These are phyloP conservation scores for Fusarium palustre DNA, from an alignment of 2,329 filamentous ascomycete genomes.

Conservation along the genomic window DNA sequence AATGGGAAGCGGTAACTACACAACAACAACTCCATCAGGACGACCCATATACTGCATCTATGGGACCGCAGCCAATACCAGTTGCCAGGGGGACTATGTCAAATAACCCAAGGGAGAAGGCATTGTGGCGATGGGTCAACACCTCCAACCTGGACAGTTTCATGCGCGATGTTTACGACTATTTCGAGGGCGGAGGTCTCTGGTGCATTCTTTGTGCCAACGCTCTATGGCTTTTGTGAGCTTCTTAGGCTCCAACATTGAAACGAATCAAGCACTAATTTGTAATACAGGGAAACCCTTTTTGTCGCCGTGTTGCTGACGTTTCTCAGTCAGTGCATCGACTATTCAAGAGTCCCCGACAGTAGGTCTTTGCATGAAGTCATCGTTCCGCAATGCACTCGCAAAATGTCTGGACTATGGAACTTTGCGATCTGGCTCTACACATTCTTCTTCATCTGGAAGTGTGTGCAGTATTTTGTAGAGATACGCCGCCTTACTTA, in stretches of 20 bases:
- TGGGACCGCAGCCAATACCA: slow-evolving; percentile 45
- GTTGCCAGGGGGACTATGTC: slow-evolving; percentile 47
- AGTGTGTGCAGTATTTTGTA: slow-evolving; percentile 77
- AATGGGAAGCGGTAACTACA: slow-evolving; percentile 66
- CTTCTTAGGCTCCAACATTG: slow-evolving; percentile 17
- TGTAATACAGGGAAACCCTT: slow-evolving; percentile 71
- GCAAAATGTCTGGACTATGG: slow-evolving; percentile 78
- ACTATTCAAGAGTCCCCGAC: slow-evolving; percentile 79
- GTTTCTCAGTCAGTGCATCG: slow-evolving; percentile 86
- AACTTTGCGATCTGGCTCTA: slow-evolving; percentile 86
- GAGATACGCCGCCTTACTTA: slow-evolving; percentile 79
- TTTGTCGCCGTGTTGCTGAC: slow-evolving; percentile 87
- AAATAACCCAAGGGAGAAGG: slow-evolving; percentile 71
- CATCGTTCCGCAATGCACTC: slow-evolving; percentile 79
- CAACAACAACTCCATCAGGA: slow-evolving; percentile 64
- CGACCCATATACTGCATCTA: slow-evolving; percentile 39
- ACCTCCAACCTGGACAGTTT: slow-evolving; percentile 91
- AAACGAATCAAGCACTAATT: slow-evolving; percentile 20
- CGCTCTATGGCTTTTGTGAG: slow-evolving; percentile 77
- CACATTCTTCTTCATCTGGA: slow-evolving; percentile 86
- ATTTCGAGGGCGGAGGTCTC: slow-evolving; percentile 84
- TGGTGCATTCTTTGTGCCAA: slow-evolving; percentile 85
- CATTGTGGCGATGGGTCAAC: slow-evolving; percentile 94
- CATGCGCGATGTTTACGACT: slow-evolving; percentile 85
- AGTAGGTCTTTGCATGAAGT: slow-evolving; percentile 68